A percentile compares a stretch with the other conserved stretches of the same genome.
phyloP scores from a whole-genome alignment of 2,329 filamentous ascomycete species.

The Calonectria ilicicola region DNA sequence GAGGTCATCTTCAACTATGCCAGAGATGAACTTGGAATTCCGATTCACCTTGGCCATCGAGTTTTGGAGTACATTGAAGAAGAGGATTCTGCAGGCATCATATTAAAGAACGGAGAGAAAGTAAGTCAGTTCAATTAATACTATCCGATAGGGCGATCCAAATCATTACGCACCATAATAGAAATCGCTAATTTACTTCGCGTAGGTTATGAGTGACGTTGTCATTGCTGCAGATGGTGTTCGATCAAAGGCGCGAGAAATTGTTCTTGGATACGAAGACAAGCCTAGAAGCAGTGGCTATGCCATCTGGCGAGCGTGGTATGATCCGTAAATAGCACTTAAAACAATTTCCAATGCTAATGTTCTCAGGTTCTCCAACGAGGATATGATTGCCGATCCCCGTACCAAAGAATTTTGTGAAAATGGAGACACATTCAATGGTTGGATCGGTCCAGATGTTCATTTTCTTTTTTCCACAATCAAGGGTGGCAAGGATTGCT shows the following conservation, averaged over 20 bases:
- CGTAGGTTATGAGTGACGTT: slow-evolving; percentile 56
- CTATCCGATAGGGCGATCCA: no score
- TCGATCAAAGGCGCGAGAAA: slow-evolving; percentile 47
- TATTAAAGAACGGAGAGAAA: slow-evolving; percentile 5
- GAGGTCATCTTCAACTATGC: slow-evolving; percentile 70
- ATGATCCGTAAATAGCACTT: slow-evolving; percentile 35
- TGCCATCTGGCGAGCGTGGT: slow-evolving; percentile 66
- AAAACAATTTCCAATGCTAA: not conserved
- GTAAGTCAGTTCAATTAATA: not conserved
- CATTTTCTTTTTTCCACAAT: slow-evolving; percentile 69
- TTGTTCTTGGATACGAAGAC: slow-evolving; percentile 21
- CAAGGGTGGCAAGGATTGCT: slow-evolving; percentile 55
- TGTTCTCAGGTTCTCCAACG: slow-evolving; percentile 48
- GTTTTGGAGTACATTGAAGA: slow-evolving; percentile 68
- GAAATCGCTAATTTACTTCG: not conserved
- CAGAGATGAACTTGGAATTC: slow-evolving; percentile 62
- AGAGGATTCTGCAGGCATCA: not conserved
- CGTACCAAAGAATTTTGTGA: slow-evolving; percentile 65
- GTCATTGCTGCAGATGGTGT: slow-evolving; percentile 69
- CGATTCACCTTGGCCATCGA: slow-evolving; percentile 64
- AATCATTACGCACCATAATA: no score
- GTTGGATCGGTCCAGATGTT: slow-evolving; percentile 68
- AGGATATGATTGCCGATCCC: slow-evolving; percentile 64
- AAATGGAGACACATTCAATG: slow-evolving; percentile 70
- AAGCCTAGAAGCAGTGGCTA: slow-evolving; percentile 54